Evolutionary conservation across 306 rosid species (phyloP).

Genomic region (Castanea mollissima): DNA sequence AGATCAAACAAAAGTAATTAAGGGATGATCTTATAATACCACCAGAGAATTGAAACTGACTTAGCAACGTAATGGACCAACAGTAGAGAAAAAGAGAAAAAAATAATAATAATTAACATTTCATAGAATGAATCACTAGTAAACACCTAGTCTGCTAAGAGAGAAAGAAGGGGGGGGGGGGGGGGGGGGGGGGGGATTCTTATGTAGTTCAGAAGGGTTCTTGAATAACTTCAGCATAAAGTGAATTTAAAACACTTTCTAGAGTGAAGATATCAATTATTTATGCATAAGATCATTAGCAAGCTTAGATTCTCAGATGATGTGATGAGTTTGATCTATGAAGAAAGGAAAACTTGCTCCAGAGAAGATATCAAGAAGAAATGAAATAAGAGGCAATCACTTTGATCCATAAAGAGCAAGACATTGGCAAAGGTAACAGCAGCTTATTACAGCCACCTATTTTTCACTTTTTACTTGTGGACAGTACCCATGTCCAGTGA

Average conservation of each 20-base stretch:
- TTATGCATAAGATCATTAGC: background rate
- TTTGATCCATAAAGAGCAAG: background rate
- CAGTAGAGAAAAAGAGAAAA: background rate
- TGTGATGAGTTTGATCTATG: background rate
- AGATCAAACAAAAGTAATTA: slow-evolving; percentile 11
- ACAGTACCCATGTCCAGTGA: background rate
- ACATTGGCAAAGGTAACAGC: background rate
- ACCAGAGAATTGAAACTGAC: background rate
- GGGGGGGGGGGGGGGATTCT: background rate
- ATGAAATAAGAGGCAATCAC: background rate
- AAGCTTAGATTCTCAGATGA: background rate
- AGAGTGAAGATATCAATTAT: background rate
- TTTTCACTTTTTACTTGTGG: background rate
- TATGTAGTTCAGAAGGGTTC: background rate
- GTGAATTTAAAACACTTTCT: background rate
- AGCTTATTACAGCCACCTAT: background rate
- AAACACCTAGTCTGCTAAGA: background rate
- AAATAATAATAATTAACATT: background rate
- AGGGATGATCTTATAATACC: background rate
- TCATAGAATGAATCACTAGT: background rate
- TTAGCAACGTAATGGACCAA: background rate
- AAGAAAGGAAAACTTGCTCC: background rate
- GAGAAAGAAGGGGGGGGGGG: background rate
- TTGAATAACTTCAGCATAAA: background rate
- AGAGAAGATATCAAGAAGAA: background rate